Base-by-base conservation (phyloP, 2,329 filamentous ascomycete species). In the Lachnum nothofagi region DNA sequence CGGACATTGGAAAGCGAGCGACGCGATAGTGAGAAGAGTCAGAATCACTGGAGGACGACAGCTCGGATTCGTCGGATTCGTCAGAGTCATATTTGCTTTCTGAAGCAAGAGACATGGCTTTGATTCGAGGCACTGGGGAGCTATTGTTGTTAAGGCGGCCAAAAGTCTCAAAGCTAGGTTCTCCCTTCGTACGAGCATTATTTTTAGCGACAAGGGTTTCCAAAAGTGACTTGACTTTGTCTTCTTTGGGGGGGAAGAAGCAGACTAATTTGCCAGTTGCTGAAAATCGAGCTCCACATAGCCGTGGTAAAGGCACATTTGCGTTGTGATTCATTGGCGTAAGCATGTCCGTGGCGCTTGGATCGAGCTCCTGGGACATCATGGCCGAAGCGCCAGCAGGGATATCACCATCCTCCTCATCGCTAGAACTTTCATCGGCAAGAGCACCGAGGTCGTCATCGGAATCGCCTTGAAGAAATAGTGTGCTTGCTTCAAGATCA, bases 371-470 rank as follows among this genome's bases (percentile, higher is more conserved):
- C 54, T 82, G 79, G 5, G 80, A 83, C 76, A 83, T 79, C 46
- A 77, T 75, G 10, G 74, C 76, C 7, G 63, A 66, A 25, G 60
- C 57, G 35, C 61, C 62, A n/a, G 62, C 55, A 23, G 63, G 63
- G 38, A 65, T 64, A 53, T 65, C 56, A 10, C 68, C 70, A 41
- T 91, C 88, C 56, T 91, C 87, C 52, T 88, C 85, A 54, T 89
- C 85, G 60, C 87, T 94, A 3, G 89, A 96, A 57, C 88, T 91
- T 56, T 93, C 88, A 49, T 87, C 86, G 24, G 72, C 76, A 29
- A 82, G 66, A 3, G 70, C 79, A 50, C 76, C 78, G 5, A 79
- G 61, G 60, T 66, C 62, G 46, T 79, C 80, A 55, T 86, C 83
- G 55, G 82, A 76, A 9, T 84, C 79, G 66, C 73, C 48, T 53